These are phyloP conservation scores for Alternaria sp. DNA, from an alignment of 2,329 filamentous ascomycete genomes.

Conservation along the genomic window DNA sequence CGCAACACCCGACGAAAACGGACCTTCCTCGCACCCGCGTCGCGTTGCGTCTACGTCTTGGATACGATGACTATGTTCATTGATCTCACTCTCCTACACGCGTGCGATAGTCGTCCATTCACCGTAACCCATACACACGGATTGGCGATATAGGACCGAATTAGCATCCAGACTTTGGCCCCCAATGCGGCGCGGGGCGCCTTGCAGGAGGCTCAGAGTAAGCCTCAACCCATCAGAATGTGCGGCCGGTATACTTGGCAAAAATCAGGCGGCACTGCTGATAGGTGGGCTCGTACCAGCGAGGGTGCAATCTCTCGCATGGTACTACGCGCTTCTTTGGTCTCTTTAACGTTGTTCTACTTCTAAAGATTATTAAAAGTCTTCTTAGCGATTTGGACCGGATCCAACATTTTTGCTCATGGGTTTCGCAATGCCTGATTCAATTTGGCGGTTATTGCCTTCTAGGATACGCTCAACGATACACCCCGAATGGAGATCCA, in stretches of 20 bases:
- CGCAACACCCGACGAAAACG: background rate
- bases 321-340: background rate
- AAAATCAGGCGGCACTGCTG: conserved; percentile 7
- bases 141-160: background rate
- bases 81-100: background rate
- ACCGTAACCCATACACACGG: background rate
- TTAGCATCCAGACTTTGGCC: background rate
- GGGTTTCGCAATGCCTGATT: background rate
- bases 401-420: background rate
- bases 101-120: background rate
- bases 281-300: conserved; percentile 19
- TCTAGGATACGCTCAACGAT: background rate
- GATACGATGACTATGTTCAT: background rate
- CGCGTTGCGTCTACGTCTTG: background rate
- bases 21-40: background rate
- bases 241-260: conserved; percentile 15
- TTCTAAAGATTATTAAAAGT: too few species aligned
- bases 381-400: too few species aligned
- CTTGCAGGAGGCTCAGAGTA: background rate
- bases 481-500: background rate
- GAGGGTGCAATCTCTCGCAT: conserved; percentile 14
- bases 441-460: background rate
- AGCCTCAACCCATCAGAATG: background rate
- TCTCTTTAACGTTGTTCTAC: background rate
- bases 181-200: background rate